Base-by-base conservation (phyloP, 2,329 filamentous ascomycete genomes). In the Ophiosphaerella herpotricha region DNA sequence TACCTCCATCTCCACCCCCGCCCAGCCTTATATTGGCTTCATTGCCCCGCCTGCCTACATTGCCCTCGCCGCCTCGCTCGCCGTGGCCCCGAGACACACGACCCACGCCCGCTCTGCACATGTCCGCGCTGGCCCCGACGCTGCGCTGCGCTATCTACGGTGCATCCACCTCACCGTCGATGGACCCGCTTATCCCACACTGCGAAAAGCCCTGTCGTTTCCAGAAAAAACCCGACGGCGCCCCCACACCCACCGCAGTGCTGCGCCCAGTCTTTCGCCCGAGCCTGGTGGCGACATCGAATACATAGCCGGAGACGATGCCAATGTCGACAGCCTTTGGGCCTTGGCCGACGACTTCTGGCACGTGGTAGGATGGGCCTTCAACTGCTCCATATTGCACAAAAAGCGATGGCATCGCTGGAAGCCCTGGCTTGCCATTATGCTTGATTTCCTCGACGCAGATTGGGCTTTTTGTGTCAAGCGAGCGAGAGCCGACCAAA, bases 351-450 rank as follows among this genome's bases (percentile, higher is more conserved):
- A 89, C 53, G 90, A 96, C 67, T 95, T 97, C 64, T 99, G 94
- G 91, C 83, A 86, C 36, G 83, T 90, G 0, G 82, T 94, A 0
- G 94, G 93, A 3, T 97, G 94, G 94, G 88, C 90, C 0, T 91
- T 97, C 71, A 94, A 93, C 68, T 97, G 93, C 75, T 92, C 90
- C 43, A 81, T 88, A 1, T 72, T 82, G 29, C 80, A 93, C 60
- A 85, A 85, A 1, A 80, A 82, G 35, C 82, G 93, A 16, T 97
- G 94, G 93, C 81, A 80, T 42, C 82, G 86, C 65, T 97, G 92
- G 91, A 85, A 82, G 60, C 74, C 84, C 7, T 96, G 91, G 89
- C 77, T 97, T 12, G 82, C 86, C 31, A 86, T 88, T 54, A 88
- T 96, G 80, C 72, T 95, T 5, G 88, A 92, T 62, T 84, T 89